Evolutionary conservation across 495 filamentous ascomycete genomes (phyloP).

Genomic region (Penicillium salamii): DNA sequence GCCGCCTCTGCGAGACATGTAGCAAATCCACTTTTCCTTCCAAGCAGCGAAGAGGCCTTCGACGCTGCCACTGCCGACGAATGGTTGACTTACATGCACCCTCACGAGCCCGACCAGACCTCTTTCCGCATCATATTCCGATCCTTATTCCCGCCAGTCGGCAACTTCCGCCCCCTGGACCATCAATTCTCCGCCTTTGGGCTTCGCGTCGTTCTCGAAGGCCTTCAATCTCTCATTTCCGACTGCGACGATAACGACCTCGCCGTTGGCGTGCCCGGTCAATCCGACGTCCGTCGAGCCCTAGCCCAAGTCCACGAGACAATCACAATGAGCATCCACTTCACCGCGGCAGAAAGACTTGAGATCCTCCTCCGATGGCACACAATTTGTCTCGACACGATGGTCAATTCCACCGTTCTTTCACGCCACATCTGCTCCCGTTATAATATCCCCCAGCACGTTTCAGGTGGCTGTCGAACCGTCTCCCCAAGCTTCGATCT

Average conservation of each 20-base stretch:
- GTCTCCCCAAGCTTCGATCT: constrained; percentile 34
- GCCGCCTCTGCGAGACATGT: constrained; percentile 42
- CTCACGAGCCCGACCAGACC: constrained; percentile 28
- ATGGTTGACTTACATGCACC: constrained; percentile 38
- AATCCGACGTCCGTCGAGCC: constrained; percentile 37
- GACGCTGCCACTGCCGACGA: constrained; percentile 42
- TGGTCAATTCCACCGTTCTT: constrained; percentile 41
- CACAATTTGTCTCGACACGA: constrained; percentile 44
- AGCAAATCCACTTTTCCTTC: constrained; percentile 39
- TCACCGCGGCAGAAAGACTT: constrained; percentile 36
- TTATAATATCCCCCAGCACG: constrained; percentile 42
- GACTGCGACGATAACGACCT: constrained; percentile 41
- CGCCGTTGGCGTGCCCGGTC: constrained; percentile 40
- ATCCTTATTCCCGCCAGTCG: constrained; percentile 36
- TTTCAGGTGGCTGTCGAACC: constrained; percentile 28
- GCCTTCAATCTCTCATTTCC: constrained; percentile 43
- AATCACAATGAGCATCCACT: constrained; percentile 37
- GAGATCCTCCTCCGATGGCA: constrained; percentile 50
- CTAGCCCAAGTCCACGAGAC: constrained; percentile 42
- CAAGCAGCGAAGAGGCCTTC: constrained; percentile 42
- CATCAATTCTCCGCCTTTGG: constrained; percentile 43
- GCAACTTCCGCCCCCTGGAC: constrained; percentile 32
- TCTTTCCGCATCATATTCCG: constrained; percentile 44
- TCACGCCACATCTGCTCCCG: constrained; percentile 40
- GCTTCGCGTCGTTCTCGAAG: constrained; percentile 44